phyloP scores from a whole-genome alignment of 306 rosid genomes.

The Pterocarpus santalinus region DNA sequence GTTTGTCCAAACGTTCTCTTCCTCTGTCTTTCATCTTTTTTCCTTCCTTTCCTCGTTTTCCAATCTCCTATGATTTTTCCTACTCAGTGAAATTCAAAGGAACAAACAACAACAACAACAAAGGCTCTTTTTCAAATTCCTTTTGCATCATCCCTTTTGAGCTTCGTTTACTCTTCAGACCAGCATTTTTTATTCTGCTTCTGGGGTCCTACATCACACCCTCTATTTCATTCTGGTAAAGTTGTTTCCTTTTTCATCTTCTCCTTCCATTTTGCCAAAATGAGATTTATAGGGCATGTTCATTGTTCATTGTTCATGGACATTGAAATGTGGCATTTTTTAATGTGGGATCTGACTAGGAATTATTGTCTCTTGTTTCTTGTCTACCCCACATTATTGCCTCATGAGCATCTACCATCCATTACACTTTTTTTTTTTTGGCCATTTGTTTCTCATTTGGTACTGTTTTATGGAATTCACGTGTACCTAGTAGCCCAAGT shows the following conservation, averaged over 20 bases:
- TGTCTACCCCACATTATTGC: slow-evolving; percentile 40
- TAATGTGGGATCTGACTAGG: slow-evolving; percentile 46
- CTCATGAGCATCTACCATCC: slow-evolving; percentile 40
- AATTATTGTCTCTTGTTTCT: slow-evolving; percentile 35
- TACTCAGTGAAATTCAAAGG: slow-evolving; percentile 31
- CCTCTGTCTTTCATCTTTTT: neutral
- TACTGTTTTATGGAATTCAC: slow-evolving; percentile 47
- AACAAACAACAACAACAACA: slow-evolving; percentile 1
- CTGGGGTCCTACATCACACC: slow-evolving; percentile 35
- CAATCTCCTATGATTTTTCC: slow-evolving; percentile 47
- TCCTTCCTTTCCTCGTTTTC: slow-evolving; percentile 14
- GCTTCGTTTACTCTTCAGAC: neutral
- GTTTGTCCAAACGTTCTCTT: neutral
- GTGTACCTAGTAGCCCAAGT: slow-evolving; percentile 3
- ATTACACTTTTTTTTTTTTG: neutral
- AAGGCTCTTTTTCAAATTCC: neutral
- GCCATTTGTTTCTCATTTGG: slow-evolving; percentile 19
- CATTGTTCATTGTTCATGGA: slow-evolving; percentile 28
- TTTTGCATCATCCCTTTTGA: neutral
- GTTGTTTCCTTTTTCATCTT: slow-evolving; percentile 35
- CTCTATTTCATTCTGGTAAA: slow-evolving; percentile 52
- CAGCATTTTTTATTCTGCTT: slow-evolving; percentile 37
- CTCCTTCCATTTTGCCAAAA: slow-evolving; percentile 22
- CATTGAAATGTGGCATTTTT: slow-evolving; percentile 31
- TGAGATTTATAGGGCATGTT: slow-evolving; percentile 21